Conservation (phyloP, 495 filamentous ascomycete genomes). For the Neurospora sp. region DNA sequence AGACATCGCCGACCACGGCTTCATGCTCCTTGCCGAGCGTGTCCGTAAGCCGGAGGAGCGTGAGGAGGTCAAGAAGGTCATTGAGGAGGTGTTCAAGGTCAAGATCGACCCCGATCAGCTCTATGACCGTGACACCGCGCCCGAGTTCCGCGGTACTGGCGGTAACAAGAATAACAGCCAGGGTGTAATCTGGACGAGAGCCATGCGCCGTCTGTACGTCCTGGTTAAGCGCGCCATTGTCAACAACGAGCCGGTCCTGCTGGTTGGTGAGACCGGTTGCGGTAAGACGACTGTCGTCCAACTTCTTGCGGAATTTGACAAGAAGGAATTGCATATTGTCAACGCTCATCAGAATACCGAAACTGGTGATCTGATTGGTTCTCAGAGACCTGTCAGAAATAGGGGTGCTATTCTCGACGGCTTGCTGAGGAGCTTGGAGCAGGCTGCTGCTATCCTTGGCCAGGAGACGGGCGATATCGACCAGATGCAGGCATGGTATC, state of each 20-base stretch:
- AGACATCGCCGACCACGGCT: slow-evolving; percentile 85
- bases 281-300: slow-evolving; percentile 97
- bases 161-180: slow-evolving; percentile 36
- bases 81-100: slow-evolving; percentile 88
- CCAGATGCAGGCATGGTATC: slow-evolving; percentile 32
- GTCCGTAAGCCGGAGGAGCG: slow-evolving; percentile 88
- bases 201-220: slow-evolving; percentile 84
- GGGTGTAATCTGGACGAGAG: slow-evolving; percentile 83
- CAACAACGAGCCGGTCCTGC: slow-evolving; percentile 86
- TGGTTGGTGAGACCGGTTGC: slow-evolving; percentile 94
- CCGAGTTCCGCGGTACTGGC: slow-evolving; percentile 46
- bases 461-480: slow-evolving; percentile 18
- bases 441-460: slow-evolving; percentile 29
- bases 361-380: slow-evolving; percentile 92
- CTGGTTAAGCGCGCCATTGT: slow-evolving; percentile 74
- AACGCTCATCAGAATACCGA: slow-evolving; percentile 98
- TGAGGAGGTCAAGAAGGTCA: slow-evolving; percentile 70
- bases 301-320: slow-evolving; percentile 70
- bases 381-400: slow-evolving; percentile 85
- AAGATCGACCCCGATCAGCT: slow-evolving; percentile 62
- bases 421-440: slow-evolving; percentile 51
- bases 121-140: slow-evolving; percentile 48
- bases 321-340: slow-evolving; percentile 69
- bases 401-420: slow-evolving; percentile 57
- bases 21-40: slow-evolving; percentile 89